These are phyloP conservation scores for Ampelomyces quisqualis DNA, from an alignment of 2,329 filamentous ascomycete genomes.

Conservation along the genomic window DNA sequence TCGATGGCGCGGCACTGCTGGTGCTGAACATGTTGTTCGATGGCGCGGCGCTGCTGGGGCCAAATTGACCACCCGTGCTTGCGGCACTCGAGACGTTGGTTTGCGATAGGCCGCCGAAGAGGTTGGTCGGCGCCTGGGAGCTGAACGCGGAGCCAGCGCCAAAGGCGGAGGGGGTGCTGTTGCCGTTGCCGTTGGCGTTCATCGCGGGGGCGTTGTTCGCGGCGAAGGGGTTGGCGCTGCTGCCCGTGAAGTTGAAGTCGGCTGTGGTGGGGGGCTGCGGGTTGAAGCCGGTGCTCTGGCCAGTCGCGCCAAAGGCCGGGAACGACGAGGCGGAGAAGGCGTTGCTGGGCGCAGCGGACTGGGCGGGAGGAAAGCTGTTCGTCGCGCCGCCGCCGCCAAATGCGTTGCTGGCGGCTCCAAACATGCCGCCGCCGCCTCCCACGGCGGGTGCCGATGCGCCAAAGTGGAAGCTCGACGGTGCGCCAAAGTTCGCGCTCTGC, in stretches of 20 bases:
- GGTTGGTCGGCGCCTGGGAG: conserved; percentile 20
- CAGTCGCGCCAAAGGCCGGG: conserved; percentile 32
- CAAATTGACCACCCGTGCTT: conserved; percentile 14
- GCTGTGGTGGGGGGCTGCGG: conserved; percentile 24
- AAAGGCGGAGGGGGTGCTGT: conserved; percentile 11
- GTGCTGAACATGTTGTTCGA: conserved; percentile 16
- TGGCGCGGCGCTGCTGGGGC: conserved; percentile 16
- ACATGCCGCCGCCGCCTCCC: conserved; percentile 15
- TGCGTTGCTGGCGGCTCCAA: conserved; percentile 11
- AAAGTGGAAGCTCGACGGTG: conserved; percentile 26
- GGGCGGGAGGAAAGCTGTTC: conserved; percentile 38
- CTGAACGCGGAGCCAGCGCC: conserved; percentile 26
- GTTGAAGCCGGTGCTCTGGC: conserved; percentile 24
- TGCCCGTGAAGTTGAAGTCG: conserved; percentile 33
- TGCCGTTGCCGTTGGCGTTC: conserved; percentile 20
- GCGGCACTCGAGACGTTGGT: conserved; percentile 17
- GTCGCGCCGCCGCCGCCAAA: conserved; percentile 25
- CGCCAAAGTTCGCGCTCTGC: conserved; percentile 24
- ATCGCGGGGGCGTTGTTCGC: conserved; percentile 18
- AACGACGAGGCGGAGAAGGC: conserved; percentile 36
- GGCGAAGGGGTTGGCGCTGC: conserved; percentile 26
- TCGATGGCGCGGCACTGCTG: conserved; percentile 4
- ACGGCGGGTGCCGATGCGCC: conserved; percentile 23
- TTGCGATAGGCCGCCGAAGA: conserved; percentile 20
- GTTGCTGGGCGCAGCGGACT: conserved; percentile 25